Evolutionary conservation across 192 early-diverging fungal genomes (phyloP).

Genomic region (Chytriomyces sp.): DNA sequence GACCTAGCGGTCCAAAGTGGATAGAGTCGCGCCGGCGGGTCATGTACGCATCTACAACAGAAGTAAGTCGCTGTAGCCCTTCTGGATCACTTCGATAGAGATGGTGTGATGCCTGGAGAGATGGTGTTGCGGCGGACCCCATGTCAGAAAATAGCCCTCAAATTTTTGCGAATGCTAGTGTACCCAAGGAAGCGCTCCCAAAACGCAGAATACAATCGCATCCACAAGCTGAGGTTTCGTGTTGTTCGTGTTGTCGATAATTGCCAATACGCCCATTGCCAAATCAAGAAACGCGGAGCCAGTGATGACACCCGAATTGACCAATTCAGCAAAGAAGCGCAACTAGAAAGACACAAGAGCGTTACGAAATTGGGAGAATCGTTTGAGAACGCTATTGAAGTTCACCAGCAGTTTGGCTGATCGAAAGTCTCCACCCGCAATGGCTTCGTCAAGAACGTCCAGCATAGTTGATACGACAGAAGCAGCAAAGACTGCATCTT

Average conservation of each 20-base stretch:
- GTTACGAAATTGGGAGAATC: constrained; percentile 1
- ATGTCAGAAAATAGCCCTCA: not conserved
- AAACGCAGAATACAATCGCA: constrained; percentile 74
- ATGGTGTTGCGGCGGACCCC: too few relatives aligned
- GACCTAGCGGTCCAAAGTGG: constrained; percentile 33
- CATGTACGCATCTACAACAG: constrained; percentile 45
- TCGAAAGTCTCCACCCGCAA: constrained; percentile 45
- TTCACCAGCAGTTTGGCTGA: not conserved
- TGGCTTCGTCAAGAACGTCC: constrained; percentile 58
- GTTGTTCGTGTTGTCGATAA: constrained; percentile 56
- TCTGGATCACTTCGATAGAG: constrained; percentile 57
- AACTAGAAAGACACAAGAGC: constrained; percentile 26
- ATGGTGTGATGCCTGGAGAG: constrained; percentile 44
- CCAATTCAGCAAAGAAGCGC: constrained; percentile 82
- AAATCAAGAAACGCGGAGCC: constrained; percentile 68
- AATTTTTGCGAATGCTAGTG: constrained; percentile 8
- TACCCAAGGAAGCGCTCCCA: constrained; percentile 83
- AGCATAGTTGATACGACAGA: constrained; percentile 68
- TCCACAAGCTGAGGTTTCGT: constrained; percentile 60
- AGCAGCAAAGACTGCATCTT: constrained; percentile 65
- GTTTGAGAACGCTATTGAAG: too few relatives aligned
- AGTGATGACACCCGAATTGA: constrained; percentile 76
- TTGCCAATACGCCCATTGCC: constrained; percentile 60
- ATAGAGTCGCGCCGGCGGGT: constrained; percentile 24
- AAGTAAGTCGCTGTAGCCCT: constrained; percentile 45